These are phyloP conservation scores for Eucalyptus regnans DNA, from an alignment of 345 rosid genomes.

Conservation along the genomic window DNA sequence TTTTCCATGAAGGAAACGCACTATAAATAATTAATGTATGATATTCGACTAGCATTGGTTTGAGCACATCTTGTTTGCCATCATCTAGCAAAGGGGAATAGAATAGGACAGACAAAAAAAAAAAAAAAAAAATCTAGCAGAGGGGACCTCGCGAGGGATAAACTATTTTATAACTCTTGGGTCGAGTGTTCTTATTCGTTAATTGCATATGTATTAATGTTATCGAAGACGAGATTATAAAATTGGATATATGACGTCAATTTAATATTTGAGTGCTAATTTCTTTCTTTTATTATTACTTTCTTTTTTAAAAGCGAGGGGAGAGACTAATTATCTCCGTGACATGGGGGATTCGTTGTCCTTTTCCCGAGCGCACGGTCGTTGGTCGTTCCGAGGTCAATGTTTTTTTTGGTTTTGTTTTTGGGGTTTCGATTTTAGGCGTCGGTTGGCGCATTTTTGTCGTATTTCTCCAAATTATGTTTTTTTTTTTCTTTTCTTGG, in stretches of 20 bases:
- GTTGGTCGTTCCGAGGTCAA: neutral
- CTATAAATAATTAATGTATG: neutral
- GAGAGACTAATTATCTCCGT: neutral
- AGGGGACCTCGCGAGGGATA: neutral
- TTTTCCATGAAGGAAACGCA: neutral
- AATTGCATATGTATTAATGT: neutral
- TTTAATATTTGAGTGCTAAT: neutral
- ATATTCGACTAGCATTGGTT: fast-evolving
- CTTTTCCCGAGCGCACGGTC: neutral
- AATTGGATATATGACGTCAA: neutral
- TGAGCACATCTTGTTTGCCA: neutral
- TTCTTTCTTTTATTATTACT: neutral
- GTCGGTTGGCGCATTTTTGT: neutral
- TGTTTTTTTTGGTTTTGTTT: constrained; percentile 2
- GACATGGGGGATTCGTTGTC: neutral
- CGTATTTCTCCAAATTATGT: neutral
- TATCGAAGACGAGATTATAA: neutral
- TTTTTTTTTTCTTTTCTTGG: neutral
- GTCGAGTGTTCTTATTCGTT: neutral
- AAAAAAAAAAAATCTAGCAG: no score
- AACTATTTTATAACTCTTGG: neutral
- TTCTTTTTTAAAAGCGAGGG: neutral
- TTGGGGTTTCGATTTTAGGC: neutral
- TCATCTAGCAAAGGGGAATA: neutral
- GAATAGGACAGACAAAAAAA: no score